Conservation (phyloP, 2,329 filamentous ascomycete genomes). For the Colletotrichum sp. region DNA sequence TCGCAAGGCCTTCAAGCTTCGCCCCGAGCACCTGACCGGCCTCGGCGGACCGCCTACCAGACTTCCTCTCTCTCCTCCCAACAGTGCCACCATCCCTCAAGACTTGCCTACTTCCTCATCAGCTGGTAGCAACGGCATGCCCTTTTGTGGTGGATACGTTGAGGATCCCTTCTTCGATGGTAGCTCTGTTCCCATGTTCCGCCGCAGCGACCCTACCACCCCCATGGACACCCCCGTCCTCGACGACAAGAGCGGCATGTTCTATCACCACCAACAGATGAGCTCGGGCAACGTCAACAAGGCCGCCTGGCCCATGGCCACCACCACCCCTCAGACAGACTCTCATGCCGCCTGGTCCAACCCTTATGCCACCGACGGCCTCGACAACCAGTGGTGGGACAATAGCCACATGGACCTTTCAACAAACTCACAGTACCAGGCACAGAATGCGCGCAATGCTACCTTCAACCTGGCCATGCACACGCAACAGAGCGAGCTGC, state of each 20-base stretch:
- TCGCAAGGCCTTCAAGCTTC: constrained; percentile 36
- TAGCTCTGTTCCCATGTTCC: constrained; percentile 30
- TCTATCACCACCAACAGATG: constrained; percentile 25
- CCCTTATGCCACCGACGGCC: constrained; percentile 8
- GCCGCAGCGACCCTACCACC: constrained; percentile 36
- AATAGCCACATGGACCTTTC: constrained; percentile 32
- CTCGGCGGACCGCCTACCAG: constrained; percentile 21
- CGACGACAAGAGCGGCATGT: constrained; percentile 32
- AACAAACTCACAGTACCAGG: constrained; percentile 30
- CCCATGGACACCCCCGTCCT: constrained; percentile 43
- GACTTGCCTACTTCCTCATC: constrained; percentile 13
- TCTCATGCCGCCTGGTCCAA: constrained; percentile 21
- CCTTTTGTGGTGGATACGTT: constrained; percentile 39
- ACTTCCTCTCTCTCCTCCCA: constrained; percentile 24
- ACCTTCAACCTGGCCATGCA: constrained; percentile 45
- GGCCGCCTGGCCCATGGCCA: constrained; percentile 27
- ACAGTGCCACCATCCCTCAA: constrained; percentile 30
- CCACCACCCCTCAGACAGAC: constrained; percentile 13
- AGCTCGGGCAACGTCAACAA: constrained; percentile 24
- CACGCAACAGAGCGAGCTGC: constrained; percentile 42
- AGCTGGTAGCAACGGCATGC: constrained; percentile 7
- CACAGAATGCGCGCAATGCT: constrained; percentile 36
- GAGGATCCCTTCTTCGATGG: constrained; percentile 44
- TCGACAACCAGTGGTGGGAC: constrained; percentile 35
- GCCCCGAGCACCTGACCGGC: constrained; percentile 25